Evolutionary conservation across 805 yeast species (phyloP).

Genomic region (Wickerhamomyces subpelliculosus): DNA sequence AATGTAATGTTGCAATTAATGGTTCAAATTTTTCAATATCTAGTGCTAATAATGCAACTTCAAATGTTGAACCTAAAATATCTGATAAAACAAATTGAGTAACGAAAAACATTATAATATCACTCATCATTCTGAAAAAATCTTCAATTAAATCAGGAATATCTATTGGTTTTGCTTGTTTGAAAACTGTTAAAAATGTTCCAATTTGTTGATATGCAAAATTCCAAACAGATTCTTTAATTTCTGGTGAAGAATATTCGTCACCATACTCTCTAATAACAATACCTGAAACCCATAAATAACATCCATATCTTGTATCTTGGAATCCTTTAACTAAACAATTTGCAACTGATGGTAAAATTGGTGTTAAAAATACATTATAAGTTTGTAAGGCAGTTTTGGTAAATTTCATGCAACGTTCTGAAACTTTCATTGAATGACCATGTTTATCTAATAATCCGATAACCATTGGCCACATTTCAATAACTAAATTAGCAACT

Average conservation of each 20-base stretch:
- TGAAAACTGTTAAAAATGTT: conserved; percentile 44
- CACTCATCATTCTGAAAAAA: conserved; percentile 74
- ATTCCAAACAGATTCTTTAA: conserved; percentile 59
- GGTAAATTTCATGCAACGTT: conserved; percentile 63
- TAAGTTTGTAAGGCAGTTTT: conserved; percentile 60
- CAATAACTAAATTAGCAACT: conserved; percentile 44
- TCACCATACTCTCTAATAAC: conserved; percentile 69
- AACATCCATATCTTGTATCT: conserved; percentile 68
- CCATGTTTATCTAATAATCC: conserved; percentile 49
- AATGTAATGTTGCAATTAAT: conserved; percentile 62
- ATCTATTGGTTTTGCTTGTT: conserved; percentile 17
- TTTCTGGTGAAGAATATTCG: conserved; percentile 37
- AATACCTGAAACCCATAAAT: conserved; percentile 84
- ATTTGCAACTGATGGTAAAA: conserved; percentile 59
- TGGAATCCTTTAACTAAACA: conserved; percentile 66
- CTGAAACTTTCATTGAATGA: conserved; percentile 56
- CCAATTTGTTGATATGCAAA: conserved; percentile 64
- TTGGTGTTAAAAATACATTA: conserved; percentile 46
- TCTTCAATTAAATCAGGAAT: conserved; percentile 70
- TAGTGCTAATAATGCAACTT: conserved; percentile 51
- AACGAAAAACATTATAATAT: conserved; percentile 71
- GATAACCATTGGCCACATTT: conserved; percentile 54
- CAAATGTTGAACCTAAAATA: conserved; percentile 44
- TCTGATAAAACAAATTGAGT: conserved; percentile 39
- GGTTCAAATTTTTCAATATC: conserved; percentile 65